Evolutionary conservation across 805 yeast species (phyloP), one percentile per base, ranked within the genome.

Genomic region (Citeromyces nyonsensis): DNA sequence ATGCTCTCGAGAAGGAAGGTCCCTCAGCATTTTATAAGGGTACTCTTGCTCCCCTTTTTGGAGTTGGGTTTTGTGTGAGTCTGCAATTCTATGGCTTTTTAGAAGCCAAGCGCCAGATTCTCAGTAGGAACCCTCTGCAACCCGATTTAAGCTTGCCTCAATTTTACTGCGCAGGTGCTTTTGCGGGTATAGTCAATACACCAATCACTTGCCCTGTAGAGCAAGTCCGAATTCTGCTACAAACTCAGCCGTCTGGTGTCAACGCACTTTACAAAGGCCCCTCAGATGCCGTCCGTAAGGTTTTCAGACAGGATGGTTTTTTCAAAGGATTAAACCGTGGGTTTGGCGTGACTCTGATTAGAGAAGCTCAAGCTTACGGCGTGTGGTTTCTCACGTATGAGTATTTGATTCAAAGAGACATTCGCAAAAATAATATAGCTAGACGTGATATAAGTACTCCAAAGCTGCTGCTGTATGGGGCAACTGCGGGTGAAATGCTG

Each of bases 1-100:
- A 59, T 25, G 72, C 81, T 0, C 43, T 75, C 30, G 59, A 59
- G 25, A 68, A 66, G 28, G 82, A 73, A 47, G 98, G 98, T 2
- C 67, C 75, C 5, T 36, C 58, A 25, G 98, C 93, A 0, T 83
- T 91, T 47, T 91, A 91, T 53, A 76, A 93, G 54, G 98, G 98
- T 25, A 85, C 95, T 1, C 47, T 85, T 43, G 86, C 96, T 1
- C 98, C 98, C 13, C 62, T 91, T 43, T 53, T 88, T 25, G 98
- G 98, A 9, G 83, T 88, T n/a, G 98, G 98, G 33, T 95, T 94
- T 1, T 86, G 96, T 63, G 96, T 91, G 9, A 82, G 95, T 6
- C 81, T 88, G 27, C 98, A 91, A 55, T 75, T 74, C 47, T 75
- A 73, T 43, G 81, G 83, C 1, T 78, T 73, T 44, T 80, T 72